Evolutionary conservation across 1,284 basidiomycete species (phyloP), one percentile per base, ranked within the genome.

Genomic region (Malassezia obtusa): DNA sequence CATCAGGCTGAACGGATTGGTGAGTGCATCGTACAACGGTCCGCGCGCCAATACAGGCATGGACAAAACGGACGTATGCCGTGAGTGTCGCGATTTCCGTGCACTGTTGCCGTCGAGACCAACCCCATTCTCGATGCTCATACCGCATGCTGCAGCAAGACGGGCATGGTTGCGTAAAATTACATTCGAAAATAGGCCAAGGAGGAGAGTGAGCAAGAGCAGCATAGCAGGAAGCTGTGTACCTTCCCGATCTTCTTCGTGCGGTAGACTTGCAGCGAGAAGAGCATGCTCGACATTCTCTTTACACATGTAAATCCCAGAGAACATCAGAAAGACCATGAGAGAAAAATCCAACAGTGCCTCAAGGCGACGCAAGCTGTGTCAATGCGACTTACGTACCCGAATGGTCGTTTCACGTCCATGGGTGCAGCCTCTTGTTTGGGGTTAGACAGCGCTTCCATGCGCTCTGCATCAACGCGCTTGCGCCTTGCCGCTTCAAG

Each of bases 251-350:
- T 56, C 53, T 31, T 56, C 53, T 26, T 49, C 49, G 39, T 57
- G 52, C 22, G 56, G 59, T 2, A 48, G 39, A 14, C 51, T 46
- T 11, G 66, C 65, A 46, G 67, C 65, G 7, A 73, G 60, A 35
- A 73, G 48, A 4, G 68, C 71, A 58, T 73, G 71, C 41, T 73
- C 71, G 26, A 94, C 78, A 0, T 87, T 85, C 77, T 95, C 90
- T 69, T 94, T 95, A 68, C 86, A 89, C 22, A 92, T 85, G 75
- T 94, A 95, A 7, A 92, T 83, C 0, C 87, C 84, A 0, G 87
- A 81, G 69, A 95, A 94, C 71, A 91, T 82, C 50, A 95, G 78
- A 75, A 90, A 94, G 19, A 92, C 83, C 14, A 83, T 82, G 71
- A 94, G 89, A 0, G 86, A 82, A 67, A 95, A 95, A 63, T 88